Conservation (phyloP, 164 flowering plant genomes). For the Tetracentron sinense region DNA sequence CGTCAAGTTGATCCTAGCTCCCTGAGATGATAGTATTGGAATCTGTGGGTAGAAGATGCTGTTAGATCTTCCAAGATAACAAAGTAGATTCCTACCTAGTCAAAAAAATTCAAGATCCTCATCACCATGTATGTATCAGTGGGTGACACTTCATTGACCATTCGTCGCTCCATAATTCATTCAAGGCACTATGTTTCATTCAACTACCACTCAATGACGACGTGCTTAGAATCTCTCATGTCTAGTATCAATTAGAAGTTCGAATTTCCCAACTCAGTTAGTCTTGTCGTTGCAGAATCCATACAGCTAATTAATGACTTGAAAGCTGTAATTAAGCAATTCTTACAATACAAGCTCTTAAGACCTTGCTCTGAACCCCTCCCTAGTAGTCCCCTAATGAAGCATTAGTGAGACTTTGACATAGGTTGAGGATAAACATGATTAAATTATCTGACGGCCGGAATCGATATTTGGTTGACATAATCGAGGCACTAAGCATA, state of each 20-base stretch:
- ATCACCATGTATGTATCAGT: constrained; percentile 13
- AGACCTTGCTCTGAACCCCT: too few relatives aligned
- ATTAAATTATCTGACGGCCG: background rate
- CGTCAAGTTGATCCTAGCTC: constrained; percentile 14
- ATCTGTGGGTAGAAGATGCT: constrained; percentile 22
- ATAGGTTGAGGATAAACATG: background rate
- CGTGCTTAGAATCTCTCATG: background rate
- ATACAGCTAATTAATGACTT: background rate
- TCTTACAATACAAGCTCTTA: too few relatives aligned
- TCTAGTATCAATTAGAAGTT: too few relatives aligned
- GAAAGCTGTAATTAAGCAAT: too few relatives aligned
- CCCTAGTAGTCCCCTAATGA: too few relatives aligned
- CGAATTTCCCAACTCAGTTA: background rate
- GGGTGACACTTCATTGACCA: constrained; percentile 24
- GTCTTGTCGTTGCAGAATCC: too few relatives aligned
- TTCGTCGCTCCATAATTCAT: constrained; percentile 12
- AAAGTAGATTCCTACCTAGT: constrained; percentile 38
- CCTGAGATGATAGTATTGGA: constrained; percentile 26
- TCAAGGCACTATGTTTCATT: constrained; percentile 5
- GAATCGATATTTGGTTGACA: constrained; percentile 4
- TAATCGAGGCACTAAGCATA: constrained; percentile 2
- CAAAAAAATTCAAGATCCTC: constrained; percentile 32
- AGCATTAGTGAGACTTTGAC: too few relatives aligned
- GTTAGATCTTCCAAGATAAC: constrained; percentile 15
- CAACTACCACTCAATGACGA: constrained; percentile 14